phyloP scores from a whole-genome alignment of 768 basidiomycete genomes.

The Antrodiella citrinella region DNA sequence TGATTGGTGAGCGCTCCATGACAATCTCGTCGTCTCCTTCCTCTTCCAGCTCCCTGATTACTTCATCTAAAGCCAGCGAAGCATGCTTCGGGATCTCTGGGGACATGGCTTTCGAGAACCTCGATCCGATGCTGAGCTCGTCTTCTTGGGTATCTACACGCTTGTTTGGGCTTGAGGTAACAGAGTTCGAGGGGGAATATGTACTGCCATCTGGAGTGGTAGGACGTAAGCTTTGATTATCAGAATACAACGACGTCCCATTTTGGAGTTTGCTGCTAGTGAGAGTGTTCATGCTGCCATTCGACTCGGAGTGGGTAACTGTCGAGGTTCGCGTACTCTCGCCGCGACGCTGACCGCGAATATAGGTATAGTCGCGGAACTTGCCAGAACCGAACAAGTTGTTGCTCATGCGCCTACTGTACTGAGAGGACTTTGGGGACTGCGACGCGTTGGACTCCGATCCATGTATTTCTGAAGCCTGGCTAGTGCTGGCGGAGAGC shows the following conservation, averaged over 20 bases:
- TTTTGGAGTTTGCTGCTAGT: conserved; percentile 35
- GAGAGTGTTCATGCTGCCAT: conserved; percentile 29
- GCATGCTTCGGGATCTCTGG: conserved; percentile 50
- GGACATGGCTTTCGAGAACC: conserved; percentile 41
- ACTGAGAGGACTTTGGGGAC: conserved; percentile 34
- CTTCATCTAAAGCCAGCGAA: conserved; percentile 68
- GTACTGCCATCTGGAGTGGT: conserved; percentile 46
- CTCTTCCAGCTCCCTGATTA: conserved; percentile 69
- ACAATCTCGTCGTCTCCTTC: conserved; percentile 60
- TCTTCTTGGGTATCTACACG: conserved; percentile 28
- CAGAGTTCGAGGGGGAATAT: conserved; percentile 29
- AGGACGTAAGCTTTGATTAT: conserved; percentile 41
- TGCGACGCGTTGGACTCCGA: conserved; percentile 18
- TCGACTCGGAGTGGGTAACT: conserved; percentile 39
- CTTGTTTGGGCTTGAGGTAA: conserved; percentile 35
- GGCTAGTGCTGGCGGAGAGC: conserved; percentile 26
- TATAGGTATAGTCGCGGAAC: conserved; percentile 65
- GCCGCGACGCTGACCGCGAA: conserved; percentile 45
- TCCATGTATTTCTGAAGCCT: conserved; percentile 23
- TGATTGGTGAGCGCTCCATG: conserved; percentile 50
- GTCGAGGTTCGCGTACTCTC: conserved; percentile 26
- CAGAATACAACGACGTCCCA: conserved; percentile 36
- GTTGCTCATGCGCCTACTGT: conserved; percentile 73
- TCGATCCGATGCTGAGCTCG: conserved; percentile 22
- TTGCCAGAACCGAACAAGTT: conserved; percentile 81